Evolutionary conservation across 768 basidiomycete species (phyloP).

Genomic region (Boletus eberwhitei): DNA sequence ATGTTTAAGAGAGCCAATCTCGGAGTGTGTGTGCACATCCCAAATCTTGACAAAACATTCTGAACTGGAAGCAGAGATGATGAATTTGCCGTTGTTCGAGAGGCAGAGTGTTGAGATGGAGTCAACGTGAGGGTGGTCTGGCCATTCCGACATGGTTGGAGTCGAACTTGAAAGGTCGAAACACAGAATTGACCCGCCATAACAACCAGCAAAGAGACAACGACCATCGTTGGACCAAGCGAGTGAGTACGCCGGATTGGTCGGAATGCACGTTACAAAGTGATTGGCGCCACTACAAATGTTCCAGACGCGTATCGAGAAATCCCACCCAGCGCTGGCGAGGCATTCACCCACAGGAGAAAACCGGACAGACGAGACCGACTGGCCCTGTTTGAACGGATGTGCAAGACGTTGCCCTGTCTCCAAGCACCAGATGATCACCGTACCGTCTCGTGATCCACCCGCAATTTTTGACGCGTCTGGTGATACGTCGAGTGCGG

Average conservation of each 20-base stretch:
- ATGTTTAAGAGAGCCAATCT: constrained; percentile 11
- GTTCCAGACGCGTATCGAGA: constrained; percentile 9
- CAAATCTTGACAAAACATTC: constrained; percentile 16
- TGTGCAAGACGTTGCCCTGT: constrained; percentile 13
- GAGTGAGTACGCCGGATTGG: constrained; percentile 12
- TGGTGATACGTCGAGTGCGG: constrained; percentile 19
- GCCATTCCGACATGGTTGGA: constrained; percentile 2
- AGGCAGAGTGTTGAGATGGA: constrained; percentile 13
- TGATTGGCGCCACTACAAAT: not conserved
- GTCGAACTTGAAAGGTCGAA: constrained; percentile 8
- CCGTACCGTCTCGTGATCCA: constrained; percentile 19
- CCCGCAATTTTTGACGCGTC: constrained; percentile 19
- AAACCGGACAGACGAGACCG: constrained; percentile 17
- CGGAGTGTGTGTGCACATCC: constrained; percentile 6
- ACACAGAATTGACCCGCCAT: constrained; percentile 8
- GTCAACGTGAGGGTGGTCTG: constrained; percentile 8
- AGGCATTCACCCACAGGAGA: constrained; percentile 20
- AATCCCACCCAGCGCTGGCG: constrained; percentile 11
- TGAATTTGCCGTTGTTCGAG: constrained; percentile 21
- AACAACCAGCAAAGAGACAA: constrained; percentile 17
- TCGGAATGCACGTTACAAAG: not conserved
- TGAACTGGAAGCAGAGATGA: constrained; percentile 18
- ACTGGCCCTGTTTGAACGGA: constrained; percentile 14
- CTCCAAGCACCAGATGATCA: constrained; percentile 21
- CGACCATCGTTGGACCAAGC: constrained; percentile 18